Conservation (phyloP, 1,284 basidiomycete genomes). For the Apiotrichum montevideense region DNA sequence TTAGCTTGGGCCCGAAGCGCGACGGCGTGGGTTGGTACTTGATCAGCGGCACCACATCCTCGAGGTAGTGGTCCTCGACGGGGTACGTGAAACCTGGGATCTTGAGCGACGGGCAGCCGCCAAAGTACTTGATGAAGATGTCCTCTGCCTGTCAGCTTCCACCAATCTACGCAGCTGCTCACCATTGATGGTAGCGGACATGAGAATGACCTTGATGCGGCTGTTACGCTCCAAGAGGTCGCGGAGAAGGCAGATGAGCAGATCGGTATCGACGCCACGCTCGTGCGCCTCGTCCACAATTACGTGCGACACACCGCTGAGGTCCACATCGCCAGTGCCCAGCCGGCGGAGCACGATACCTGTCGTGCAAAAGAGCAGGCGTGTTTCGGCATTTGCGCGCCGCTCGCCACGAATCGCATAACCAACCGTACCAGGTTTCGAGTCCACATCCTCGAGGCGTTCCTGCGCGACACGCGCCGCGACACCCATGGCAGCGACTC, state of each 20-base stretch:
- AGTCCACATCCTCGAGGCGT: conserved; percentile 63
- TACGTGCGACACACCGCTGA: conserved; percentile 72
- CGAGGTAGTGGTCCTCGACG: conserved; percentile 71
- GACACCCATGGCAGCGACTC: conserved; percentile 84
- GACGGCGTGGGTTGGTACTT: conserved; percentile 44
- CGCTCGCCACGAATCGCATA: conserved; percentile 89
- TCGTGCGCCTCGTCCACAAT: conserved; percentile 93
- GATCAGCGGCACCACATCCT: conserved; percentile 64
- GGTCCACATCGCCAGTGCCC: conserved; percentile 60
- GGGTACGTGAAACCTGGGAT: conserved; percentile 82
- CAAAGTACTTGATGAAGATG: conserved; percentile 72
- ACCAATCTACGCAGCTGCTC: conserved; percentile 28
- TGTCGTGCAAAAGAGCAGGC: conserved; percentile 85
- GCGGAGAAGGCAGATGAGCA: conserved; percentile 75
- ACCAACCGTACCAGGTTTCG: conserved; percentile 61
- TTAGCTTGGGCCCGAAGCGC: conserved; percentile 49
- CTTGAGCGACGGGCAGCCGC: conserved; percentile 68
- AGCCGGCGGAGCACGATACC: conserved; percentile 81
- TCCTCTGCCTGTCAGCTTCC: conserved; percentile 49
- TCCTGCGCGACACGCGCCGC: conserved; percentile 82
- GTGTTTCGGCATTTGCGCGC: conserved; percentile 60
- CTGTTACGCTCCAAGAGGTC: conserved; percentile 67
- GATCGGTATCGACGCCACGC: conserved; percentile 82
- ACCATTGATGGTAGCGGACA: conserved; percentile 70
- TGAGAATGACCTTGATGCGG: conserved; percentile 56